Percentiles rank a stretch among this genome's conserved stretches.
phyloP scores from a whole-genome alignment of 2,329 filamentous ascomycete species.

The Aspergillus quadricinctus region DNA sequence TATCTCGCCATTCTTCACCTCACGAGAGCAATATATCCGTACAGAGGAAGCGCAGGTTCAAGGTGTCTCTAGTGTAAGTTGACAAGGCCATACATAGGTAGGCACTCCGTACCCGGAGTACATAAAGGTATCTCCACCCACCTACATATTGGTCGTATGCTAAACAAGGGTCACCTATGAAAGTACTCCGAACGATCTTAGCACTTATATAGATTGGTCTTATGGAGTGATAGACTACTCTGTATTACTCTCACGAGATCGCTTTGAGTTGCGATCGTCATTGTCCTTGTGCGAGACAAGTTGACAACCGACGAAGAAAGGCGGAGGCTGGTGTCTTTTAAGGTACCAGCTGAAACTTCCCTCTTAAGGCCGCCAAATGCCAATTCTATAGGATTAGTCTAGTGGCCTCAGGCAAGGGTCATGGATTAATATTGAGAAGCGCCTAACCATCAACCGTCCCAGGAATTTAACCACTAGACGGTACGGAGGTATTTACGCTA shows the following conservation, averaged over 20 bases:
- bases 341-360: neutral
- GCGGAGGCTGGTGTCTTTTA: neutral
- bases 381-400: neutral
- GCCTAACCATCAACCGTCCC: neutral
- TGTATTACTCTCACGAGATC: neutral
- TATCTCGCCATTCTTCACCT: neutral
- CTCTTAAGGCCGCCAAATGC: neutral
- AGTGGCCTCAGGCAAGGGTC: neutral
- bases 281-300: neutral
- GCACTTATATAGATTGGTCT: neutral
- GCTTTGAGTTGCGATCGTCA: neutral
- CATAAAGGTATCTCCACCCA: neutral
- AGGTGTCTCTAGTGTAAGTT: neutral
- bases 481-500: neutral
- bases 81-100: neutral
- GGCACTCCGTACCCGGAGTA: neutral
- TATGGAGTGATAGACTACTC: neutral
- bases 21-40: neutral
- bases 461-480: neutral
- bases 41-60: neutral
- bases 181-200: neutral
- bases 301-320: neutral
- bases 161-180: neutral
- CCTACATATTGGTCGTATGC: neutral
- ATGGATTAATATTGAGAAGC: neutral